phyloP scores from a whole-genome alignment of 139 green algal genomes.

The Astrephomene gubernaculifera region DNA sequence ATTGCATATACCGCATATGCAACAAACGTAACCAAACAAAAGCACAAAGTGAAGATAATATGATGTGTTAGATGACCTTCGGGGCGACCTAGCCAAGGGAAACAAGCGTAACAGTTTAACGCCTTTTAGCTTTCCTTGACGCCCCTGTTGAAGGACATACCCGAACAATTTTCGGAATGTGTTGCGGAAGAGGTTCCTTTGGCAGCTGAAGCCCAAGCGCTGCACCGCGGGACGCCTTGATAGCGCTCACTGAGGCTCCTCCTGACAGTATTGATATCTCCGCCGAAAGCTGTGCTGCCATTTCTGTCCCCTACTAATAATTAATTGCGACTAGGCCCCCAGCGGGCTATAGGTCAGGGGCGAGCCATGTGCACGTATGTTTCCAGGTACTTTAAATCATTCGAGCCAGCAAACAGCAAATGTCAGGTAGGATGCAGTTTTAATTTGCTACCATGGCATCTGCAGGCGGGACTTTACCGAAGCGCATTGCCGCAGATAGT shows the following conservation, averaged over 20 bases:
- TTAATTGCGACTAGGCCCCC: neutral
- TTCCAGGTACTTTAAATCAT: neutral
- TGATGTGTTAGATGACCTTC: too few relatives aligned
- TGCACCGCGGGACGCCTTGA: constrained; percentile 8
- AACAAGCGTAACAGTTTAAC: too few relatives aligned
- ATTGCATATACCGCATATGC: neutral
- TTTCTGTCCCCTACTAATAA: neutral
- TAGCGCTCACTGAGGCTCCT: neutral
- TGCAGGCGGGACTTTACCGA: neutral
- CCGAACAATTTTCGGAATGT: constrained; percentile 46
- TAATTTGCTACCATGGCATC: neutral
- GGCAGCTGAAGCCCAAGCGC: constrained; percentile 26
- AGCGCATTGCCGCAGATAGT: too few relatives aligned
- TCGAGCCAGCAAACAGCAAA: neutral
- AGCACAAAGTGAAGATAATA: too few relatives aligned
- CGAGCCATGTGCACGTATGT: neutral
- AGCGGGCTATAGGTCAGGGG: neutral
- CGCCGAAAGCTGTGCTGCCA: neutral
- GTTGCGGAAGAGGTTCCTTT: constrained; percentile 25
- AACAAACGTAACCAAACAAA: neutral
- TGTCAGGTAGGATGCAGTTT: neutral
- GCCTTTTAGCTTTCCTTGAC: too few relatives aligned
- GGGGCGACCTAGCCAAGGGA: too few relatives aligned
- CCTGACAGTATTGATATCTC: constrained; percentile 2
- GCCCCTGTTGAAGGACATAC: too few relatives aligned